Evolutionary conservation across 305 asterid species (phyloP).

Genomic region (Fraxinus dipetala): DNA sequence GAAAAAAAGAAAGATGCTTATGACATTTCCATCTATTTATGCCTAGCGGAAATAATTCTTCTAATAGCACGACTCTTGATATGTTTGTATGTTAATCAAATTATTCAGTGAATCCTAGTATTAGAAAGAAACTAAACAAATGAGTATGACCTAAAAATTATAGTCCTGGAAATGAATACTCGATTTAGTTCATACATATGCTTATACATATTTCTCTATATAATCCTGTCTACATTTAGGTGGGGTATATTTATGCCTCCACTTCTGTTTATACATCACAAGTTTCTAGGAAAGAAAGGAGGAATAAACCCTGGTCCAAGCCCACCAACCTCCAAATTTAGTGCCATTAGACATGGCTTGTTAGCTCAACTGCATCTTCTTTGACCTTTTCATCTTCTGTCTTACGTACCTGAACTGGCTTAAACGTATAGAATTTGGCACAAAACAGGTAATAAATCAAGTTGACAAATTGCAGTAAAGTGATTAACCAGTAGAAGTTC

Average conservation of each 20-base stretch:
- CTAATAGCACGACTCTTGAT: not conserved
- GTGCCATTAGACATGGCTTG: constrained; percentile 29
- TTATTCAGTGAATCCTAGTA: not conserved
- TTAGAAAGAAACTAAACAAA: not conserved
- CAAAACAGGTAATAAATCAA: constrained; percentile 65
- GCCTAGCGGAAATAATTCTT: not conserved
- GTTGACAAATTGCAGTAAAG: constrained; percentile 60
- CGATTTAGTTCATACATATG: not conserved
- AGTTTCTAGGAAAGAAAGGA: not conserved
- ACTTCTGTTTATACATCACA: not conserved
- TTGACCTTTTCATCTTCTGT: constrained; percentile 17
- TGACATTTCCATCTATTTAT: not conserved
- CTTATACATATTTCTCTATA: not conserved
- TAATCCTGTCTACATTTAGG: not conserved
- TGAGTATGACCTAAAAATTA: not conserved
- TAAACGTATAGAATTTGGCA: constrained; percentile 67
- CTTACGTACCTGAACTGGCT: constrained; percentile 50
- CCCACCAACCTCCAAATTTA: not conserved
- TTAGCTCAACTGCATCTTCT: constrained; percentile 39
- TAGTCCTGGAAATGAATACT: not conserved
- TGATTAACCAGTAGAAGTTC: constrained; percentile 79
- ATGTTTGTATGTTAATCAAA: not conserved
- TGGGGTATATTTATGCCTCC: no score
- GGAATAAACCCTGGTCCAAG: not conserved
- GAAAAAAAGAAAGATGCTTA: not conserved